Evolutionary conservation across 345 rosid genomes (phyloP).

Genomic region (Erysimum cheiranthoides): DNA sequence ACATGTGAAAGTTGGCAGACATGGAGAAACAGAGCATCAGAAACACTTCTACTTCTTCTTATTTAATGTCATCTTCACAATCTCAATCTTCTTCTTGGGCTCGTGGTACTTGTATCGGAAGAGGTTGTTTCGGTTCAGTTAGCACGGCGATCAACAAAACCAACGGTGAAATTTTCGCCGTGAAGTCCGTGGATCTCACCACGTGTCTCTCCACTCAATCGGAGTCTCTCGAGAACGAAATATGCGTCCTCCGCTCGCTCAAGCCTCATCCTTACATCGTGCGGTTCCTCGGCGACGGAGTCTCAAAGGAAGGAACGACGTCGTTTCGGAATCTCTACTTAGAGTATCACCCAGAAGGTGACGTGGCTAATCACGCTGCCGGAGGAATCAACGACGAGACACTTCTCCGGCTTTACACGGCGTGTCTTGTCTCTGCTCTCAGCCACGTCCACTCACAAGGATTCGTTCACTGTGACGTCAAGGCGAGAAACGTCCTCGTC

Average conservation of each 20-base stretch:
- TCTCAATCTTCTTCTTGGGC: slow-evolving; percentile 46
- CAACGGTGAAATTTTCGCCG: slow-evolving; percentile 57
- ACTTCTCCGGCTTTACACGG: slow-evolving; percentile 51
- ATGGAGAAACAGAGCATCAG: slow-evolving; percentile 31
- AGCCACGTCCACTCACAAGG: slow-evolving; percentile 60
- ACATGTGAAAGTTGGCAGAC: slow-evolving; percentile 35
- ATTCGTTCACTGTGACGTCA: slow-evolving; percentile 79
- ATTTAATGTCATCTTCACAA: slow-evolving; percentile 34
- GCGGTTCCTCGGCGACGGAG: slow-evolving; percentile 60
- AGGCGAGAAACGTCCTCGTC: slow-evolving; percentile 70
- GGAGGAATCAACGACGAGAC: slow-evolving; percentile 53
- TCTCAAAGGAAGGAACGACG: slow-evolving; percentile 44
- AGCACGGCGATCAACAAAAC: slow-evolving; percentile 44
- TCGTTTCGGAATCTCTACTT: slow-evolving; percentile 61
- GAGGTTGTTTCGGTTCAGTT: slow-evolving; percentile 67
- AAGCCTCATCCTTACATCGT: slow-evolving; percentile 59
- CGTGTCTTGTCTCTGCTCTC: slow-evolving; percentile 69
- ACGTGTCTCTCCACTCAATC: slow-evolving; percentile 45
- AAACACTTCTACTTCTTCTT: slow-evolving; percentile 40
- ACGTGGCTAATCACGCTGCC: slow-evolving; percentile 50
- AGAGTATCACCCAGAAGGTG: slow-evolving; percentile 69
- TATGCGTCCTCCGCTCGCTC: slow-evolving; percentile 57
- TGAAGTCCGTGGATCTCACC: slow-evolving; percentile 58
- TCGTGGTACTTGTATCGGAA: slow-evolving; percentile 61
- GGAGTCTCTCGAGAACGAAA: slow-evolving; percentile 67